Evolutionary conservation across 179 eudicot genomes (phyloP).

Genomic region (Silene vulgaris): DNA sequence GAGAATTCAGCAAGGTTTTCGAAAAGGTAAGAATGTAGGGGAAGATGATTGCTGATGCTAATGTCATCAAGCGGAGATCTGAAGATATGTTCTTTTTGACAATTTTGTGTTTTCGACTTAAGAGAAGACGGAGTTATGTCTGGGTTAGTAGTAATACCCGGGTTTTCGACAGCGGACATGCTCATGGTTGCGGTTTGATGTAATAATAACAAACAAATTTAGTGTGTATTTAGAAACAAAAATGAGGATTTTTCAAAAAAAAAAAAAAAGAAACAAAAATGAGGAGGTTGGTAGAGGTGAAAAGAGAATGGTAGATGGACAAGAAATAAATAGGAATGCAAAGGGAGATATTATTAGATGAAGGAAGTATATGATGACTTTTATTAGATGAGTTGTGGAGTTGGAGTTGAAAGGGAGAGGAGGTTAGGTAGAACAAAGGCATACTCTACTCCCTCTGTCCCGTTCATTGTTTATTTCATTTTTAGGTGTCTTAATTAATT

Average conservation of each 20-base stretch:
- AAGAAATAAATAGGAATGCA: slow-evolving; percentile 19
- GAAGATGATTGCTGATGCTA: slow-evolving; percentile 50
- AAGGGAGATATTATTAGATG: not conserved
- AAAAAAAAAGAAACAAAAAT: not conserved
- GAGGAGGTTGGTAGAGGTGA: slow-evolving; percentile 2
- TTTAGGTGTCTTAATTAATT: no score
- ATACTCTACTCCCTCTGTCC: no score
- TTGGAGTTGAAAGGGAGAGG: no score
- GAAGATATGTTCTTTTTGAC: slow-evolving; percentile 41
- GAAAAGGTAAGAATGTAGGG: slow-evolving; percentile 67
- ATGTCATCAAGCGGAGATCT: slow-evolving; percentile 64
- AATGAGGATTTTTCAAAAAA: no score
- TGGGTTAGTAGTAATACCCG: not conserved
- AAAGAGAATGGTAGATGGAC: slow-evolving; percentile 9
- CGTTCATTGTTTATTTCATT: no score
- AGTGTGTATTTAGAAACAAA: no score
- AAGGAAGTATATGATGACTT: not conserved
- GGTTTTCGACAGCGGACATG: slow-evolving; percentile 26
- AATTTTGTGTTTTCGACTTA: not conserved
- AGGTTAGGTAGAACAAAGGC: no score
- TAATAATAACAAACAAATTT: no score
- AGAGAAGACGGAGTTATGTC: not conserved
- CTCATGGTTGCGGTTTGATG: not conserved
- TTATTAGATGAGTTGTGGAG: not conserved
- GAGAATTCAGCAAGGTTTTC: slow-evolving; percentile 36